A percentile compares a stretch with the other conserved stretches of the same genome.
phyloP scores from a whole-genome alignment of 352 stramenopile genomes.

The Hyaloperonospora arabidopsidis region DNA sequence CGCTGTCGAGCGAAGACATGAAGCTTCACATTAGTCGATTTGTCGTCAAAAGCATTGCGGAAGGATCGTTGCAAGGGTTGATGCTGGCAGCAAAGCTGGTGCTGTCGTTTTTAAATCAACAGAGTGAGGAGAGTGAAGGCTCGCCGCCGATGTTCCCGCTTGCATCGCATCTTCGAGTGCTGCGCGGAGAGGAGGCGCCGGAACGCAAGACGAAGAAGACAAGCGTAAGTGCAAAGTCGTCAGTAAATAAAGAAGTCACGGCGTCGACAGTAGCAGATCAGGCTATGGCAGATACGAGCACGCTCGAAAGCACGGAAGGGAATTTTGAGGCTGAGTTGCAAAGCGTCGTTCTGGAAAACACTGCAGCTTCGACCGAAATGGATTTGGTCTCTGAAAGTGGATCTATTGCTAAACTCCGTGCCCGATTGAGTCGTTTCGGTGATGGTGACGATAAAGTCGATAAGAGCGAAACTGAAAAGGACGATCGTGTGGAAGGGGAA shows the following conservation, averaged over 20 bases:
- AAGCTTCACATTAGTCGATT: conserved; percentile 64
- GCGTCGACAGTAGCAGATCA: conserved; percentile 31
- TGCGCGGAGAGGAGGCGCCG: conserved; percentile 60
- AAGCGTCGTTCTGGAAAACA: conserved; percentile 18
- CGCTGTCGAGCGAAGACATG: conserved; percentile 45
- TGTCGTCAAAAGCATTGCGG: conserved; percentile 63
- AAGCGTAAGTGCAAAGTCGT: conserved; percentile 2
- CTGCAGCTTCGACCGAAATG: conserved; percentile 37
- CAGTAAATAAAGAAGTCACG: conserved; percentile 25
- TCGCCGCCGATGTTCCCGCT: conserved; percentile 37
- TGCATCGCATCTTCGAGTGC: conserved; percentile 59
- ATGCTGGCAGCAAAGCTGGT: conserved; percentile 69
- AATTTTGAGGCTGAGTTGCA: conserved; percentile 32
- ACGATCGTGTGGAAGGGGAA: conserved; percentile 37
- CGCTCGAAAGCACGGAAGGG: conserved; percentile 14
- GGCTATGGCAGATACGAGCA: conserved; percentile 19
- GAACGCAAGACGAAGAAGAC: conserved; percentile 28
- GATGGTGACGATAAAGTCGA: conserved; percentile 59
- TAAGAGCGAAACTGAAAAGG: conserved; percentile 47
- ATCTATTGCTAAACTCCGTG: conserved; percentile 52
- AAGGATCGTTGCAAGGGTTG: conserved; percentile 67
- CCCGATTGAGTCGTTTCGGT: conserved; percentile 59
- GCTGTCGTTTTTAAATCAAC: conserved; percentile 38
- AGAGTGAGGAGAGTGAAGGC: conserved; percentile 10
- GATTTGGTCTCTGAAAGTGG: conserved; percentile 62